Conservation (phyloP, 1,284 basidiomycete species). For the Cryptococcus amylolentus region DNA sequence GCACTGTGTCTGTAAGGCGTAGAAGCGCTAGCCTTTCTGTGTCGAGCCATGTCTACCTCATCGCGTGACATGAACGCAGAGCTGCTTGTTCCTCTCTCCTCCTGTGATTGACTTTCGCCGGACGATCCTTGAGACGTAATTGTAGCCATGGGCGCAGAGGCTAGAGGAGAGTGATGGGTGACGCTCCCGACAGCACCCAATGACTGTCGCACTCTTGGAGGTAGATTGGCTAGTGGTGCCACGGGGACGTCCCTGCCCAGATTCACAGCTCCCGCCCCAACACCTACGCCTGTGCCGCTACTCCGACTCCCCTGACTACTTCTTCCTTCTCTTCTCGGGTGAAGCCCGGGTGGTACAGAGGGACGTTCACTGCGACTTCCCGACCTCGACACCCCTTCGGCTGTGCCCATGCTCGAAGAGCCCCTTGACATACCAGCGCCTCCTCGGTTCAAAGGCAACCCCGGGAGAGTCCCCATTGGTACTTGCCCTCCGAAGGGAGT, state of each 20-base stretch:
- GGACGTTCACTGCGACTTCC: conserved; percentile 2
- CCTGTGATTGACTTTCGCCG: conserved; percentile 8
- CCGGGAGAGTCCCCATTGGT: conserved; percentile 13
- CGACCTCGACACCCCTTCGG: neutral
- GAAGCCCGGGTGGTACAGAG: neutral
- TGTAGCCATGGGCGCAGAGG: conserved; percentile 29
- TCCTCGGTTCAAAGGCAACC: neutral
- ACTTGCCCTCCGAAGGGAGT: conserved; percentile 37
- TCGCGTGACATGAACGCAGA: conserved; percentile 10
- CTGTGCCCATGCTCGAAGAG: conserved; percentile 9
- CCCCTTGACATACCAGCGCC: conserved; percentile 16
- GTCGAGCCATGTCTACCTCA: conserved; percentile 2
- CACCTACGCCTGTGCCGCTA: neutral
- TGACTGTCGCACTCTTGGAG: conserved; percentile 8
- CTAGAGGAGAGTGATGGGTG: conserved; percentile 23
- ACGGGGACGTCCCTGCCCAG: neutral
- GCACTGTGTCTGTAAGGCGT: too few species aligned
- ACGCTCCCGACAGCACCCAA: conserved; percentile 4
- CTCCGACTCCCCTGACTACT: neutral
- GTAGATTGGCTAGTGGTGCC: neutral
- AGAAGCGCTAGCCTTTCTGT: neutral
- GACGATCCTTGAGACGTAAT: conserved; percentile 22
- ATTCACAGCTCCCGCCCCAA: neutral
- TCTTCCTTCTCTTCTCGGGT: conserved; percentile 9
- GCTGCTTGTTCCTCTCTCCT: neutral